A percentile compares a stretch with the other conserved stretches of the same genome.
phyloP scores from a whole-genome alignment of 768 basidiomycete genomes.

The Coprinopsis strossmayeri region DNA sequence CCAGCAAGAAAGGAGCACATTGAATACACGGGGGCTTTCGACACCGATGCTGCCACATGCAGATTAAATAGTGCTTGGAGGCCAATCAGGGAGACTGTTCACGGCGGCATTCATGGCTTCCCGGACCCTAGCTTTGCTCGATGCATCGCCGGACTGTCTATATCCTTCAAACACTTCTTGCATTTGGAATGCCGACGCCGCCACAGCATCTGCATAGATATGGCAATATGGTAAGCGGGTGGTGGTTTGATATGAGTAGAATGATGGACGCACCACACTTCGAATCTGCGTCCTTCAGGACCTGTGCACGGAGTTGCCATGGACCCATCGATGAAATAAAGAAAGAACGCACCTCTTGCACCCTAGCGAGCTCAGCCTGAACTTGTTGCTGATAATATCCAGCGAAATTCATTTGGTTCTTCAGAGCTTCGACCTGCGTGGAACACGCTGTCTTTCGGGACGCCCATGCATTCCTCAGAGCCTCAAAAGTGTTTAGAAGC shows the following conservation, averaged over 20 bases:
- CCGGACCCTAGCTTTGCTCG: conserved; percentile 69
- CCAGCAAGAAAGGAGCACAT: too few species aligned
- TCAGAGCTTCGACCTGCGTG: conserved; percentile 35
- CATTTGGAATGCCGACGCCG: conserved; percentile 71
- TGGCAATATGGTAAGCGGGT: too few species aligned
- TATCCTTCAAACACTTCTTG: conserved; percentile 68
- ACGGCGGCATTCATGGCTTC: conserved; percentile 77
- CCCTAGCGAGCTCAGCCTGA: conserved; percentile 48
- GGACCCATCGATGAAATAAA: conserved; percentile 1
- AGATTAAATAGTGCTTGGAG: conserved; percentile 19
- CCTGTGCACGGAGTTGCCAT: too few species aligned
- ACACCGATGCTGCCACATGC: too few species aligned
- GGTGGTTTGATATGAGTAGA: too few species aligned
- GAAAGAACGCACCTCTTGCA: conserved; percentile 48
- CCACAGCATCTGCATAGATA: conserved; percentile 44
- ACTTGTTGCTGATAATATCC: conserved; percentile 40
- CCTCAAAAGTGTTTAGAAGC: conserved; percentile 53
- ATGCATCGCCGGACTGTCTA: conserved; percentile 63
- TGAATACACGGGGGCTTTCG: too few species aligned
- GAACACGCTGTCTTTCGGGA: conserved; percentile 50
- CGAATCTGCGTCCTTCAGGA: conserved; percentile 48
- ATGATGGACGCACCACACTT: conserved; percentile 38
- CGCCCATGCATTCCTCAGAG: conserved; percentile 63
- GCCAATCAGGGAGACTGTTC: conserved; percentile 69
- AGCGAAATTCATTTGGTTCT: conserved; percentile 23